Evolutionary conservation across 306 rosid species (phyloP).

Genomic region (Quercus rubra): DNA sequence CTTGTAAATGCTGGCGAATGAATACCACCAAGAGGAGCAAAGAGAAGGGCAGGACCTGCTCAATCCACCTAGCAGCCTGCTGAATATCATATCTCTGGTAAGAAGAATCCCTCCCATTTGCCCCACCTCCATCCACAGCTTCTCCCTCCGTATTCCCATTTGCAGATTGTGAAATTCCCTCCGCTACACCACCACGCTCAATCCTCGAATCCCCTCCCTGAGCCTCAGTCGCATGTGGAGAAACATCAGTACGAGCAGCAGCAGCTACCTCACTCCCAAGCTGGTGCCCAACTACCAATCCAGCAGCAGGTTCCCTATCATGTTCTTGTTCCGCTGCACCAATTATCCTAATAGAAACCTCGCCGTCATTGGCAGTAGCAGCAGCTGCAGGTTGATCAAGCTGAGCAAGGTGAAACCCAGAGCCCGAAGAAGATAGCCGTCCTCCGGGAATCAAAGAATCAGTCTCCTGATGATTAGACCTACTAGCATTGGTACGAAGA

Average conservation of each 20-base stretch:
- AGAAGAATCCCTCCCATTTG: conserved; percentile 83
- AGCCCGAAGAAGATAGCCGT: conserved; percentile 28
- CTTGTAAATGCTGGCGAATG: conserved; percentile 98
- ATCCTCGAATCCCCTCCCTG: conserved; percentile 32
- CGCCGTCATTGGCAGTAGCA: conserved; percentile 45
- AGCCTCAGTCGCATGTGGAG: conserved; percentile 24
- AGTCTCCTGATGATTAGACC: conserved; percentile 47
- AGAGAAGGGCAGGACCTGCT: conserved; percentile 86
- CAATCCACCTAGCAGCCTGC: conserved; percentile 98
- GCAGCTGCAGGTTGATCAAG: conserved; percentile 24
- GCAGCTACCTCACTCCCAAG: conserved; percentile 32
- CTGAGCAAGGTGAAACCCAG: conserved; percentile 32
- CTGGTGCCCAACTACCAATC: conserved; percentile 45
- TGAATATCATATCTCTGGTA: conserved; percentile 97
- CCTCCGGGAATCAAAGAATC: conserved; percentile 36
- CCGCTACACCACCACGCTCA: conserved; percentile 40
- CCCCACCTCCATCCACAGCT: conserved; percentile 45
- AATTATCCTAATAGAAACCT: conserved; percentile 86
- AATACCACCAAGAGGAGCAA: conserved; percentile 95
- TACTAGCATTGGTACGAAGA: conserved; percentile 48
- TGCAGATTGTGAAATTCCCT: conserved; percentile 42
- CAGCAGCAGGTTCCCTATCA: conserved; percentile 55
- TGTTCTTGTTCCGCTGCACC: conserved; percentile 59
- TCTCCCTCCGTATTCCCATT: conserved; percentile 42
- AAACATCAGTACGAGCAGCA: conserved; percentile 32